Evolutionary conservation across 2,329 filamentous ascomycete genomes (phyloP), one percentile per base, ranked within the genome.

Genomic region (Chalara sp.): DNA sequence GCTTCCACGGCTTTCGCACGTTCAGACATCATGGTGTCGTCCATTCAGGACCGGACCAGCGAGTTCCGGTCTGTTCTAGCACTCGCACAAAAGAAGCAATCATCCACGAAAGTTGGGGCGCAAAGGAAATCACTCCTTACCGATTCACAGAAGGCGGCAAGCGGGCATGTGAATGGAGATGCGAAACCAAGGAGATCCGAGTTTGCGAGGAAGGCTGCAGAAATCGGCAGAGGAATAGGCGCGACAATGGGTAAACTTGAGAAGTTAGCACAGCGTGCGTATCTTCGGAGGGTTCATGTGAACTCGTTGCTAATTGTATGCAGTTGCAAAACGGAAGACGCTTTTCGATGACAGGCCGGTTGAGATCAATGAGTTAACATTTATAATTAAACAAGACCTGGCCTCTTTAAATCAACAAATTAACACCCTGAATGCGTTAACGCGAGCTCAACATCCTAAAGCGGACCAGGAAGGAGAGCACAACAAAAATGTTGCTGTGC

Each of bases 341-440:
- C 83, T 99, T 42, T 99, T 99, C 67, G 93, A 99, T 69, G 93
- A 99, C 72, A 83, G 89, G 66, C 90, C 93, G 0, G 88, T 96
- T 50, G 93, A 99, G 71, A 96, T 97, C 68, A 93, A 93, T 68
- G 90, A 97, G 70, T 81, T 96, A 67, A 96, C 91, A 6, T 96
- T 91, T 65, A 87, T 97, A 65, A 96, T 97, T 76, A 97, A 97
- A 73, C 92, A 97, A 75, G 92, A 97, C 64, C 80, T 97, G 48
- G 89, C 89, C 1, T 83, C 78, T 5, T 69, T 88, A 52, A 97
- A 96, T 70, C 83, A 89, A 59, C 87, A 95, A 65, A 97, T 97
- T 61, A 86, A 87, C 44, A 76, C 78, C 7, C 75, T 99, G n/a
- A 88, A 95, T 65, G 72, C 78, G 6, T 76, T 96, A 44, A 86